Base-by-base conservation (phyloP, 1,284 basidiomycete genomes). In the Tetrapyrgos nigripes region DNA sequence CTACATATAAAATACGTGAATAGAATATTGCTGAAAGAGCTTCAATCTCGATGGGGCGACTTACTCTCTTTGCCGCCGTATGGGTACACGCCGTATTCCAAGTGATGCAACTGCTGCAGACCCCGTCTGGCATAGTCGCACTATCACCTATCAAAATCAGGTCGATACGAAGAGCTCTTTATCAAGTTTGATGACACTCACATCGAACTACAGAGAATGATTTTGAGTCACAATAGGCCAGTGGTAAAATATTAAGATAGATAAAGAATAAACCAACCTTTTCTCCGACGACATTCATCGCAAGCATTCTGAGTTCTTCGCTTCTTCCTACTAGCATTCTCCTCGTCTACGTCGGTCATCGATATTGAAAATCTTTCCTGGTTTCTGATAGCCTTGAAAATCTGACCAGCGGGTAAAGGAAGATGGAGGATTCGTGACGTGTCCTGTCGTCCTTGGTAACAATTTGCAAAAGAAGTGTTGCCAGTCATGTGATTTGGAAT, bases 61-160 rank as follows among this genome's bases (percentile, higher is more conserved):
- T 23, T 24, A 56, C 55, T 31, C 53, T 51, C 14, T 51, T 60
- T 19, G 46, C 45, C 17, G 49, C n/a, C 3, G 49, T 47, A 33
- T 60, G 55, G 17, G 51, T 53, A 29, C 59, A 60, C 24, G 56
- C 45, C 11, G 57, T 43, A 17, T 50, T 49, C n/a, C n/a, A 31
- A 13, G n/a, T 52, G 21, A 53, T 29, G n/a, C 59, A 60, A 27
- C 48, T 44, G 3, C 50, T 53, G 29, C 59, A 60, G 9, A 52
- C 44, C 11, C 50, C 55, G 17, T 45, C 28, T 2, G 43, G n/a
- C 37, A 10, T 43, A n/a, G 26, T 10, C 31, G 40, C 55, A n/a
- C 31, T 37, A 37, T 57, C 50, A 19, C 50, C 55, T 57, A 19
- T 24, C 14, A 27, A 10, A 50, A n/a, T n/a, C n/a, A n/a, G n/a